A percentile compares a stretch with the other conserved stretches of the same genome.
Evolutionary conservation across 345 rosid species (phyloP).

Genomic region (Salix dunnii): DNA sequence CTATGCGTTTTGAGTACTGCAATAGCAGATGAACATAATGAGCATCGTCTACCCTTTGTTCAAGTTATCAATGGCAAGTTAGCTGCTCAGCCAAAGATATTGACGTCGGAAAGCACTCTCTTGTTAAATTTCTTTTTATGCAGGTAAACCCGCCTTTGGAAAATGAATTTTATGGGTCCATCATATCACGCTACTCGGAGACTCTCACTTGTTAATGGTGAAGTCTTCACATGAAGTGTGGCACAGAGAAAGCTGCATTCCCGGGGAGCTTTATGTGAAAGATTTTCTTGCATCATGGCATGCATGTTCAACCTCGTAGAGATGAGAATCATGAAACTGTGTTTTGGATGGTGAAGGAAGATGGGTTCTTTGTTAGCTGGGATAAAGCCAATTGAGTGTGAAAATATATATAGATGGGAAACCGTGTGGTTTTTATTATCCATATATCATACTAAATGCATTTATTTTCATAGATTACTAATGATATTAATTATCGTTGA

Average conservation of each 20-base stretch:
- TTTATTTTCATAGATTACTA: neutral
- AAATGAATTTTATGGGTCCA: rapidly evolving
- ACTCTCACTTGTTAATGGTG: neutral
- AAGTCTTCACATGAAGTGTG: neutral
- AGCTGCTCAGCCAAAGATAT: neutral
- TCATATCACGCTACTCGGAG: no score
- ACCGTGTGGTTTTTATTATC: neutral
- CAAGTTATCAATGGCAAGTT: neutral
- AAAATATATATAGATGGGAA: slow-evolving; percentile 1
- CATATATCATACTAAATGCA: neutral
- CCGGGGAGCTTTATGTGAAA: neutral
- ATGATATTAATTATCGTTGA: neutral
- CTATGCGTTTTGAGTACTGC: neutral
- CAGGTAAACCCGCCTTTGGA: no score
- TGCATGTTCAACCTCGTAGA: slow-evolving; percentile 7
- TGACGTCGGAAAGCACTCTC: no score
- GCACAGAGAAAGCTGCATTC: neutral
- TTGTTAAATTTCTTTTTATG: neutral
- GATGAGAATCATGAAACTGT: neutral
- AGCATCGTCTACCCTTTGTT: neutral
- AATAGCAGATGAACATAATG: neutral
- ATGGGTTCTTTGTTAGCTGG: slow-evolving; percentile 12
- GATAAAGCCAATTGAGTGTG: neutral
- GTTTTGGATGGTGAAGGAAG: slow-evolving; percentile 10
- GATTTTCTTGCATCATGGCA: neutral